Base-by-base conservation (phyloP, 345 rosid species). In the Salix purpurea region DNA sequence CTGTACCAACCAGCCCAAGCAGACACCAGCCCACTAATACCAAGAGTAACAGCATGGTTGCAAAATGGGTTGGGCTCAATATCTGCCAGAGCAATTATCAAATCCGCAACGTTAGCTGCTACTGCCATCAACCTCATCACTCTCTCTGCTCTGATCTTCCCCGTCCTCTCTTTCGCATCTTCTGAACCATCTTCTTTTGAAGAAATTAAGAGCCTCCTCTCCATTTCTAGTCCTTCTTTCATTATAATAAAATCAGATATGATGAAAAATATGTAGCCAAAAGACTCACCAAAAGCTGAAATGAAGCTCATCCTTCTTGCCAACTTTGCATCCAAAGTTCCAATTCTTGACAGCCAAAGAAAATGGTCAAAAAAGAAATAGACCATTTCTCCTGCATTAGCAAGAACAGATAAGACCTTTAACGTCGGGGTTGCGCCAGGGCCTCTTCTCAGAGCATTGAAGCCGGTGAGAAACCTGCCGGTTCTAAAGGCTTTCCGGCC, bases 1-100 rank as follows among this genome's bases (percentile, higher is more conserved):
- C 99, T 87, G 71, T 96, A 96, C 98, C 99, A 96, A 65, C 99
- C 99, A 6, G 98, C 88, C 99, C 99, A 96, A 2, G 99, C 96
- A 40, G 99, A 93, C 69, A 96, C 99, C 80, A 93, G 82, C 15
- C 99, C 98, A 52, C 98, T 92, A 66, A 96, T 87, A 6, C 97
- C 96, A 9, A 93, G 90, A 50, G 94, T 86, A 58, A 93, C 76
- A 10, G 88, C 54, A 50, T 96, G 94, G 82, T 87, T 89, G 75
- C 99, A 96, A 42, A 92, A 90, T 2, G 97, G 98, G 70, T 96
- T 93, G 0, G 99, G 99, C 67, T 96, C 88, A 13, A 93, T 88
- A 7, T 93, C 98, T 0, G 99, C 98, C 56, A 92, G 12, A 34
- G 90, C 98, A 52, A 96, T 96, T 2, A 92, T 67, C 80, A 96